These are phyloP conservation scores for Kodamaea kakaduensis DNA, from an alignment of 805 yeast genomes.

Conservation along the genomic window DNA sequence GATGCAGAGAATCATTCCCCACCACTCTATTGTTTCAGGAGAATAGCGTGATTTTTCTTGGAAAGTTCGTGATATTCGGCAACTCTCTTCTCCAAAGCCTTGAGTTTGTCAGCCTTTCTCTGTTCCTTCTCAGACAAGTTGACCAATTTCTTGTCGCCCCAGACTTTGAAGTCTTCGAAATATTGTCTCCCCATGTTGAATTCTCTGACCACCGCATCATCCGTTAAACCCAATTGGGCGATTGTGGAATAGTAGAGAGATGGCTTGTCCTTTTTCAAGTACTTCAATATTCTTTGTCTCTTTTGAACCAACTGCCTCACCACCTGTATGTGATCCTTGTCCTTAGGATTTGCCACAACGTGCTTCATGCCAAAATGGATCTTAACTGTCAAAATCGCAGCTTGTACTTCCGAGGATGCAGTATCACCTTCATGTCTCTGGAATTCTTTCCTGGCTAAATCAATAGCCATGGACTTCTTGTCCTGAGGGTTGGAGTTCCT, in stretches of 20 bases:
- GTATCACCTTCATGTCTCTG: slow-evolving; percentile 84
- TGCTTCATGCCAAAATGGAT: slow-evolving; percentile 78
- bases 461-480: slow-evolving; percentile 52
- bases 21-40: slow-evolving; percentile 5
- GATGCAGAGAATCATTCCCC: too few relatives aligned
- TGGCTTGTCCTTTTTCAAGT: slow-evolving; percentile 76
- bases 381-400: slow-evolving; percentile 80
- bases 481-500: slow-evolving; percentile 65
- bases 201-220: slow-evolving; percentile 71
- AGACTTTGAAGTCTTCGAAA: slow-evolving; percentile 72
- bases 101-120: slow-evolving; percentile 20
- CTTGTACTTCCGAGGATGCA: slow-evolving; percentile 94
- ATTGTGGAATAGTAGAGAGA: slow-evolving; percentile 81
- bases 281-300: slow-evolving; percentile 78
- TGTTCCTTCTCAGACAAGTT: slow-evolving; percentile 34
- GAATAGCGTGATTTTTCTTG: slow-evolving; percentile 28
- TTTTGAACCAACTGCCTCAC: slow-evolving; percentile 84
- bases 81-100: slow-evolving; percentile 39
- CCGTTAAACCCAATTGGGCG: slow-evolving; percentile 83
- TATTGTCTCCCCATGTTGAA: slow-evolving; percentile 76
- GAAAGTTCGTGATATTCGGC: slow-evolving; percentile 37
- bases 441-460: slow-evolving; percentile 74
- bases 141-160: slow-evolving; percentile 69
- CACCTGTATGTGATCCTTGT: slow-evolving; percentile 60
- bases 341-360: slow-evolving; percentile 63